phyloP scores from a whole-genome alignment of 2,329 filamentous ascomycete genomes.

The Huntiella abstrusa region DNA sequence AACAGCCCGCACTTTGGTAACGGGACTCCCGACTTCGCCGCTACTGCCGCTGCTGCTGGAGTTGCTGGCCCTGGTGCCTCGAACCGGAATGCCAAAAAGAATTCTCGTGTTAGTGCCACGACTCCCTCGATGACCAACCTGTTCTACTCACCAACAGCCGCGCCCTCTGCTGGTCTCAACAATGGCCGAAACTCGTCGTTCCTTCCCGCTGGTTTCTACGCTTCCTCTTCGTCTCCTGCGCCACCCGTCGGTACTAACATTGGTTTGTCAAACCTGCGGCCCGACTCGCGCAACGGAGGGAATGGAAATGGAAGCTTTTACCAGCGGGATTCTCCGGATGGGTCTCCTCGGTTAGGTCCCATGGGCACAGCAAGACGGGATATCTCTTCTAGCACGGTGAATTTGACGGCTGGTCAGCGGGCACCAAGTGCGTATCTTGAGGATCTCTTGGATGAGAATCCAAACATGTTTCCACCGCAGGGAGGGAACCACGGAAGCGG shows the following conservation, averaged over 20 bases:
- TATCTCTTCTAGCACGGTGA: slow-evolving; percentile 46
- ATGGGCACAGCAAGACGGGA: slow-evolving; percentile 21
- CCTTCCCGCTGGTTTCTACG: slow-evolving; percentile 81
- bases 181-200: slow-evolving; percentile 58
- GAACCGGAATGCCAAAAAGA: slow-evolving; percentile 32
- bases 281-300: slow-evolving; percentile 35
- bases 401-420: slow-evolving; percentile 36
- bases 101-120: slow-evolving; percentile 31
- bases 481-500: slow-evolving; percentile 2
- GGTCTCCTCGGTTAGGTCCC: slow-evolving; percentile 38
- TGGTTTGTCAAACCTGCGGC: slow-evolving; percentile 40
- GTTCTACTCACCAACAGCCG: slow-evolving; percentile 90
- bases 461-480: slow-evolving; percentile 26
- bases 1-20: slow-evolving; percentile 15
- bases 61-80: slow-evolving; percentile 17
- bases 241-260: slow-evolving; percentile 32
- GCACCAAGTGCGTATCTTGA: slow-evolving; percentile 82
- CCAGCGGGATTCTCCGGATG: slow-evolving; percentile 36
- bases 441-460: slow-evolving; percentile 67
- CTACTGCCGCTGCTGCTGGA: slow-evolving; percentile 1
- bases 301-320: slow-evolving; percentile 7
- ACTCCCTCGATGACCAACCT: slow-evolving; percentile 50
- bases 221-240: slow-evolving; percentile 38
- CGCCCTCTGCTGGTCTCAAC: slow-evolving; percentile 41
- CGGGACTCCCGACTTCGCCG: slow-evolving; percentile 17